These are phyloP conservation scores for Alternaria postmessia DNA, from an alignment of 2,329 filamentous ascomycete genomes.

Conservation along the genomic window DNA sequence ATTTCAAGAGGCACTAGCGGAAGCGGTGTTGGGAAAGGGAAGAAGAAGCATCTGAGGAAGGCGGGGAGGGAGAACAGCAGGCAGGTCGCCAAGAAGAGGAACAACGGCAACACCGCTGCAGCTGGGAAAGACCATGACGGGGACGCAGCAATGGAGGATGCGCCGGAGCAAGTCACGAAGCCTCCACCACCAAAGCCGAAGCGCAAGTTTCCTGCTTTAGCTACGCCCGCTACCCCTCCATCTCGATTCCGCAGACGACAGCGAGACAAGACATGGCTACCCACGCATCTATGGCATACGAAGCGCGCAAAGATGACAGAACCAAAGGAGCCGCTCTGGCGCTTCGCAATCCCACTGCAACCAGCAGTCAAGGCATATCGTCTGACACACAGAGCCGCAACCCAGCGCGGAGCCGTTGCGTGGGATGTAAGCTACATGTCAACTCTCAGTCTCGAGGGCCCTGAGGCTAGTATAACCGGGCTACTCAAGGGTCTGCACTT, in stretches of 20 bases:
- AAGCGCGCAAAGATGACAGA: conserved; percentile 90
- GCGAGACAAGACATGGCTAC: conserved; percentile 88
- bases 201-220: conserved; percentile 73
- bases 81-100: conserved; percentile 60
- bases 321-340: conserved; percentile 82
- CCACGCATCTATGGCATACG: conserved; percentile 92
- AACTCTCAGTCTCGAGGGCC: conserved; percentile 80
- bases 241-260: conserved; percentile 86
- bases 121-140: conserved; percentile 28
- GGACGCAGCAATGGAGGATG: conserved; percentile 10
- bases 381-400: conserved; percentile 81
- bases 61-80: conserved; percentile 79
- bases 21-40: conserved; percentile 60
- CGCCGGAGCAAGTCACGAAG: conserved; percentile 21
- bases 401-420: conserved; percentile 77
- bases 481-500: conserved; percentile 68
- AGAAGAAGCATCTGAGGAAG: conserved; percentile 65
- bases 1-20: conserved; percentile 72
- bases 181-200: conserved; percentile 61
- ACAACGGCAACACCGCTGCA: conserved; percentile 23
- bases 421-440: conserved; percentile 97
- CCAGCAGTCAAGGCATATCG: conserved; percentile 91
- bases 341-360: conserved; percentile 83
- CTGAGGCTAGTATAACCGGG: conserved; percentile 67
- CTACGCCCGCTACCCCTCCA: conserved; percentile 67